These are phyloP conservation scores for Beauveria pseudobassiana DNA, from an alignment of 2,329 filamentous ascomycete genomes.

Conservation along the genomic window DNA sequence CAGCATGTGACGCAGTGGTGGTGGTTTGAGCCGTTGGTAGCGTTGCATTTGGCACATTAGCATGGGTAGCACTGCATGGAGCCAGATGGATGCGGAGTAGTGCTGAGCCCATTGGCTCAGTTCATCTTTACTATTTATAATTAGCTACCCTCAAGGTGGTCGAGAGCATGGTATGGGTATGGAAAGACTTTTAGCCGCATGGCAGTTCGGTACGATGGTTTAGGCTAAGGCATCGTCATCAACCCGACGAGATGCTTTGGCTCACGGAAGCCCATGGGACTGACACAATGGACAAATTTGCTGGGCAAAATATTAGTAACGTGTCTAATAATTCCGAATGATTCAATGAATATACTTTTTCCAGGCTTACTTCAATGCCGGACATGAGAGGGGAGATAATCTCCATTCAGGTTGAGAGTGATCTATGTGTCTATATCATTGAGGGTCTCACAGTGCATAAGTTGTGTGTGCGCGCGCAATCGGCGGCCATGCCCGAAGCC, in stretches of 20 bases:
- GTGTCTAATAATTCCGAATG: background rate
- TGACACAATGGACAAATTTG: background rate
- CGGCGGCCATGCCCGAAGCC: no score
- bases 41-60: conserved; percentile 2
- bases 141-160: background rate
- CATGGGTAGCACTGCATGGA: conserved; percentile 4
- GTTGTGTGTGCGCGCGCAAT: no score
- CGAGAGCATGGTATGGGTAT: background rate
- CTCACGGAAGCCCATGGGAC: background rate
- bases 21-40: background rate
- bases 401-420: no score
- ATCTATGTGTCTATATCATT: no score
- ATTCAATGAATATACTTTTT: background rate
- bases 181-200: background rate
- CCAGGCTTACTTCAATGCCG: no score
- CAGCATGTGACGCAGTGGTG: background rate
- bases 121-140: background rate
- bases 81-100: background rate
- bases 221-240: background rate
- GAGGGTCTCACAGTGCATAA: no score
- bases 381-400: no score
- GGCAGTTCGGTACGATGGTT: background rate
- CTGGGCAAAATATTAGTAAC: background rate
- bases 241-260: background rate
- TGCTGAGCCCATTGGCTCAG: background rate